These are phyloP conservation scores for Clathrospora elynae DNA, from an alignment of 2,329 filamentous ascomycete species.

Conservation along the genomic window DNA sequence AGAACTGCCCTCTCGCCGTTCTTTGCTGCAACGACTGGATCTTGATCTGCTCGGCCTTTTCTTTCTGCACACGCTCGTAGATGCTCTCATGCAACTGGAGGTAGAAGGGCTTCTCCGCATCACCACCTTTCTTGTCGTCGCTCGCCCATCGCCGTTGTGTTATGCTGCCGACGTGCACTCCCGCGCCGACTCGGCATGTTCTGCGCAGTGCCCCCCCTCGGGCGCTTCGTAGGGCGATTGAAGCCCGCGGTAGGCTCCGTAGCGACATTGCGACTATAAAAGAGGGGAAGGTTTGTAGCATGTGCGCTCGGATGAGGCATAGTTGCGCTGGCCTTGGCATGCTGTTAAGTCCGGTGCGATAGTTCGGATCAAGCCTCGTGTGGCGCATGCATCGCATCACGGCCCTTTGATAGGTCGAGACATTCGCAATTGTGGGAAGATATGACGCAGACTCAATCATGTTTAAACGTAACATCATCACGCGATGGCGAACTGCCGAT, in stretches of 20 bases:
- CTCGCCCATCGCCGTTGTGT: constrained; percentile 47
- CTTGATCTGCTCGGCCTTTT: constrained; percentile 61
- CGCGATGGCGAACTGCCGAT: not conserved
- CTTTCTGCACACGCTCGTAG: constrained; percentile 61
- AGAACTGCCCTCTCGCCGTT: constrained; percentile 47
- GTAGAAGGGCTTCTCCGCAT: constrained; percentile 58
- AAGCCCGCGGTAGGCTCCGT: constrained; percentile 32
- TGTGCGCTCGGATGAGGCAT: too few relatives aligned
- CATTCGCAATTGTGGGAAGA: not conserved
- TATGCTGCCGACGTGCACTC: constrained; percentile 18
- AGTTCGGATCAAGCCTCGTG: constrained; percentile 5
- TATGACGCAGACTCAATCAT: not conserved
- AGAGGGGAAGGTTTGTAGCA: too few relatives aligned
- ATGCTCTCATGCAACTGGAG: constrained; percentile 67
- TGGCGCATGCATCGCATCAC: constrained; percentile 2
- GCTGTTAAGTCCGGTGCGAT: constrained; percentile 11
- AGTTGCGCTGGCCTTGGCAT: constrained; percentile 12
- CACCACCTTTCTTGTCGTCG: constrained; percentile 23
- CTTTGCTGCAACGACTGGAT: constrained; percentile 29
- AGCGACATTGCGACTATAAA: constrained; percentile 37
- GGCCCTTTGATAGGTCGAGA: too few relatives aligned
- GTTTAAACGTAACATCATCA: not conserved
- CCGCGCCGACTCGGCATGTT: constrained; percentile 11
- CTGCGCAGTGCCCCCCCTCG: constrained; percentile 11
- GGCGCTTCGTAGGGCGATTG: constrained; percentile 26